These are phyloP conservation scores for Phytophthora uliginosa DNA, from an alignment of 352 stramenopile species.

Conservation along the genomic window DNA sequence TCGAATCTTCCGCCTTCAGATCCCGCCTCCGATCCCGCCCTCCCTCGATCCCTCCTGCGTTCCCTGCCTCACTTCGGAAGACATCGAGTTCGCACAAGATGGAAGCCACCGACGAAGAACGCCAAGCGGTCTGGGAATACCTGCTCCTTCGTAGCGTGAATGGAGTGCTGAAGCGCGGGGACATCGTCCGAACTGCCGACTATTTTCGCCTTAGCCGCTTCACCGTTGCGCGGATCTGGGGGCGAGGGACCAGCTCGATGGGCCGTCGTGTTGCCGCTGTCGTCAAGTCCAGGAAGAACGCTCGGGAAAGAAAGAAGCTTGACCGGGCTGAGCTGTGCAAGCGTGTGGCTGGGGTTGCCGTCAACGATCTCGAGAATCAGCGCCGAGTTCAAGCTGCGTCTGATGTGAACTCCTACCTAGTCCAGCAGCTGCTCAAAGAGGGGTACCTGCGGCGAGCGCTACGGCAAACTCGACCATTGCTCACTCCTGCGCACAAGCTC, in stretches of 20 bases:
- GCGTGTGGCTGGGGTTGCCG: background rate
- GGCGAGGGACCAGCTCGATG: too few species aligned
- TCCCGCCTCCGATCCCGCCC: too few species aligned
- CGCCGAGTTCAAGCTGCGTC: background rate
- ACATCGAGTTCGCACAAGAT: background rate
- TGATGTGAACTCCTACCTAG: background rate
- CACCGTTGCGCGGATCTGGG: too few species aligned
- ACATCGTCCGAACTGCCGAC: too few species aligned
- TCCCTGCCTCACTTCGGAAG: background rate
- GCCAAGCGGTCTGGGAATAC: too few species aligned
- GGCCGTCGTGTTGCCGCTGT: background rate
- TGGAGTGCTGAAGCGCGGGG: too few species aligned
- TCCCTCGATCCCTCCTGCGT: too few species aligned
- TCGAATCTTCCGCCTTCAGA: background rate
- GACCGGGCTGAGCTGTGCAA: too few species aligned
- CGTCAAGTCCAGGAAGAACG: background rate
- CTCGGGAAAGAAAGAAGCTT: background rate
- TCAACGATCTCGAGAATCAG: constrained; percentile 1
- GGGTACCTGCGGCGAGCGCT: constrained; percentile 8
- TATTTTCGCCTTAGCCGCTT: too few species aligned
- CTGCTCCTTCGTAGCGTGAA: too few species aligned
- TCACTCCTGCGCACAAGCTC: background rate
- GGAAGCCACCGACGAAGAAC: background rate
- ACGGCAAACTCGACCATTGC: constrained; percentile 3
- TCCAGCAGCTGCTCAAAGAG: constrained; percentile 10